A percentile compares a stretch with the other conserved stretches of the same genome.
phyloP scores from a whole-genome alignment of 306 rosid genomes.

The Trifolium repens region DNA sequence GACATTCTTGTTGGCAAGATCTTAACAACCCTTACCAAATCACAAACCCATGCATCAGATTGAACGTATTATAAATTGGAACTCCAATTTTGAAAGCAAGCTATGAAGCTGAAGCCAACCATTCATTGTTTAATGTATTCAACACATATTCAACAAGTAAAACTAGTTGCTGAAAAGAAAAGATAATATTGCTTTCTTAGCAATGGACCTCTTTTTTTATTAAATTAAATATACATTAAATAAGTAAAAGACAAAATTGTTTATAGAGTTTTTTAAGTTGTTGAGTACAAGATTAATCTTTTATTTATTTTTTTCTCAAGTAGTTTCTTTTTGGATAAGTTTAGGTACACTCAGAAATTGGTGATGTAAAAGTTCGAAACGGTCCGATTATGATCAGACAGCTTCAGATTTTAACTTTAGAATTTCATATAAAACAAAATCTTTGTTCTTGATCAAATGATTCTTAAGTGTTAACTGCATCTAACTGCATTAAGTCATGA shows the following conservation, averaged over 20 bases:
- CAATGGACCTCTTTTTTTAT: background rate
- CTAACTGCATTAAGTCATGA: too few species aligned
- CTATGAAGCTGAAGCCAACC: conserved; percentile 16
- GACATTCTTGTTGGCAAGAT: background rate
- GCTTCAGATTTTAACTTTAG: too few species aligned
- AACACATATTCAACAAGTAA: conserved; percentile 17
- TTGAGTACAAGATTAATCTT: background rate
- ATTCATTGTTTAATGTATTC: background rate
- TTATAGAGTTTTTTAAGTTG: too few species aligned
- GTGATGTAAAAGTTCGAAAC: too few species aligned
- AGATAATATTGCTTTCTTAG: background rate
- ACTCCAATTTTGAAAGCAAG: conserved; percentile 41
- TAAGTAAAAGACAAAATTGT: background rate
- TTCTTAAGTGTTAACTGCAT: too few species aligned
- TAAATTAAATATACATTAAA: background rate
- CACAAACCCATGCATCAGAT: background rate
- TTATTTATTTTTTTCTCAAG: too few species aligned
- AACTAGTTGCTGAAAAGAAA: background rate
- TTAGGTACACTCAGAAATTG: too few species aligned
- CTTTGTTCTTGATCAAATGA: too few species aligned
- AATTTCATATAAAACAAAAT: too few species aligned
- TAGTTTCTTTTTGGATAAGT: too few species aligned
- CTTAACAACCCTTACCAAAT: background rate
- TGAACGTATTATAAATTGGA: background rate
- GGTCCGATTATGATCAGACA: too few species aligned